Evolutionary conservation across 192 early-diverging fungal species (phyloP).

Genomic region (Entophlyctis helioformis): DNA sequence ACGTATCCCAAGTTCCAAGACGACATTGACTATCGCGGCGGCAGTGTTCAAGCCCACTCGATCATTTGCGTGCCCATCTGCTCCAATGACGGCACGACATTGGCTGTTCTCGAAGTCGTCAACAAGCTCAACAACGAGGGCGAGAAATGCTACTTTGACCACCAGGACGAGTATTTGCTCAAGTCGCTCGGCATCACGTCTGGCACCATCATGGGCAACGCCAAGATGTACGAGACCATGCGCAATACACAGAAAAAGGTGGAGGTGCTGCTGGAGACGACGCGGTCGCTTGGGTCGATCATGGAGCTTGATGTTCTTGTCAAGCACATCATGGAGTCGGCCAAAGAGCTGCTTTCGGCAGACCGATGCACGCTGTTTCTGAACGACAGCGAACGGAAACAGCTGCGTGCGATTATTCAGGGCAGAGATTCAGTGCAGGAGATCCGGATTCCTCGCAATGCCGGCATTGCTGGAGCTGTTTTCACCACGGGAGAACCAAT

Average conservation of each 20-base stretch:
- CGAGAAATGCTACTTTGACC: conserved; percentile 13
- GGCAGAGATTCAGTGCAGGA: conserved; percentile 23
- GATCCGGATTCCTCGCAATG: conserved; percentile 20
- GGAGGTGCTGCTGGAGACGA: conserved; percentile 36
- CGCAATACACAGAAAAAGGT: conserved; percentile 35
- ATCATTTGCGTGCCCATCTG: conserved; percentile 24
- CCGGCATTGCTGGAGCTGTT: conserved; percentile 31
- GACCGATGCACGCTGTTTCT: conserved; percentile 36
- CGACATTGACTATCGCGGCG: conserved; percentile 24
- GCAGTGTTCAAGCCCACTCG: conserved; percentile 4
- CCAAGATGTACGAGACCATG: conserved; percentile 31
- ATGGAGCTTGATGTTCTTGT: conserved; percentile 27
- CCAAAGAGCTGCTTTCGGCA: conserved; percentile 29
- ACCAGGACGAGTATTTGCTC: conserved; percentile 29
- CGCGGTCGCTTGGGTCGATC: conserved; percentile 24
- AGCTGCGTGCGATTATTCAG: conserved; percentile 27
- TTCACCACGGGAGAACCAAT: conserved; percentile 30
- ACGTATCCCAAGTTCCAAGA: conserved; percentile 19
- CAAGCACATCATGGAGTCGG: conserved; percentile 34
- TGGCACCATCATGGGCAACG: conserved; percentile 23
- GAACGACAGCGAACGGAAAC: conserved; percentile 19
- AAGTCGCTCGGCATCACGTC: conserved; percentile 11
- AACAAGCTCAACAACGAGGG: conserved; percentile 26
- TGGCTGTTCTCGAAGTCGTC: conserved; percentile 29
- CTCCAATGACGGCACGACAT: conserved; percentile 14